These are phyloP conservation scores for Dalbergia cultrata DNA, from an alignment of 306 rosid genomes.

Conservation along the genomic window DNA sequence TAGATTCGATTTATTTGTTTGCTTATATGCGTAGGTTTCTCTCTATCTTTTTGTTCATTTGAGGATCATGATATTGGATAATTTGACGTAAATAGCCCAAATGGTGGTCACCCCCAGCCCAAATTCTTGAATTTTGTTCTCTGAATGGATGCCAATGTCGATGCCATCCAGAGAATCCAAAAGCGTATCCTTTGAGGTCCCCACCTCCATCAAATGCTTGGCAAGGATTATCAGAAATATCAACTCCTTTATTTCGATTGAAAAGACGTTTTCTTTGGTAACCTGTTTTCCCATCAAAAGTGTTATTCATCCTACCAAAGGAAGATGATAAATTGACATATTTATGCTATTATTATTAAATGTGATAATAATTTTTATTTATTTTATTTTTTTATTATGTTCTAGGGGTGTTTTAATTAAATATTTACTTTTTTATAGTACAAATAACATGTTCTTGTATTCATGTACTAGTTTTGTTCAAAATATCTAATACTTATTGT, in stretches of 20 bases:
- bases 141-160: conserved; percentile 27
- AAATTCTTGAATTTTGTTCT: not conserved
- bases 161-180: conserved; percentile 53
- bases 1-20: not conserved
- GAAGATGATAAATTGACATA: too few relatives aligned
- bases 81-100: conserved; percentile 18
- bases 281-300: too few relatives aligned
- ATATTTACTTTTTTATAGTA: too few relatives aligned
- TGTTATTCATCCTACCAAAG: too few relatives aligned
- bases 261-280: conserved; percentile 9
- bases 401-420: too few relatives aligned
- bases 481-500: too few relatives aligned
- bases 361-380: too few relatives aligned
- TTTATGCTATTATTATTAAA: too few relatives aligned
- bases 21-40: not conserved
- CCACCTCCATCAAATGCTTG: conserved; percentile 45
- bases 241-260: not conserved
- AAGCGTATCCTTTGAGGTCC: conserved; percentile 50
- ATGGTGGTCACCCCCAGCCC: not conserved
- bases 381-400: too few relatives aligned
- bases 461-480: too few relatives aligned
- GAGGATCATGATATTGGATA: not conserved
- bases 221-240: conserved; percentile 38
- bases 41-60: not conserved
- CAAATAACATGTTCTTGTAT: too few relatives aligned